Evolutionary conservation across 495 filamentous ascomycete genomes (phyloP).

Genomic region (Penicillium cinerascens): DNA sequence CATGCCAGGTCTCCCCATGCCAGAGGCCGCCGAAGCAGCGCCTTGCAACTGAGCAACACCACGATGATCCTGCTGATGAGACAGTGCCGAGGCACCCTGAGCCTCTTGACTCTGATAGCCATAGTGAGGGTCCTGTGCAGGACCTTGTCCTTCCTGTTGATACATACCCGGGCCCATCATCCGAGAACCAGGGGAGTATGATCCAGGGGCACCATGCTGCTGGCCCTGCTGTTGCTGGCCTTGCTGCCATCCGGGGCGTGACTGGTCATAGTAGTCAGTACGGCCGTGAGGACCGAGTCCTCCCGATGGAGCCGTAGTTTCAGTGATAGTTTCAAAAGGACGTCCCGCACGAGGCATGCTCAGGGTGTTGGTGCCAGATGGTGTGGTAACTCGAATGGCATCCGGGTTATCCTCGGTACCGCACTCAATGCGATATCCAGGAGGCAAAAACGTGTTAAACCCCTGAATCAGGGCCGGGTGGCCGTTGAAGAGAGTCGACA

Average conservation of each 20-base stretch:
- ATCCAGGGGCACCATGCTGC: conserved; percentile 37
- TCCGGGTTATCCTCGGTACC: conserved; percentile 88
- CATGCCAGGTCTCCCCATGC: conserved; percentile 38
- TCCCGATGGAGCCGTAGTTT: conserved; percentile 32
- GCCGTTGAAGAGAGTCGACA: conserved; percentile 94
- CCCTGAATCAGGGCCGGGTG: conserved; percentile 96
- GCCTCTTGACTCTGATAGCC: conserved; percentile 48
- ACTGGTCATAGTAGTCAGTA: conserved; percentile 47
- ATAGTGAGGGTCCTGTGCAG: conserved; percentile 41
- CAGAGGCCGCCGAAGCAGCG: conserved; percentile 62
- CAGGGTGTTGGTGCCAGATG: conserved; percentile 72
- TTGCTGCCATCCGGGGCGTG: conserved; percentile 47
- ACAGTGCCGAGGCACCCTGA: conserved; percentile 49
- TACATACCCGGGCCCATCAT: conserved; percentile 41
- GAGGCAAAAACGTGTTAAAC: conserved; percentile 97
- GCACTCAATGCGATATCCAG: conserved; percentile 96
- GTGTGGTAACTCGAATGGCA: conserved; percentile 93
- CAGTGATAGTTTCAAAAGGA: conserved; percentile 39
- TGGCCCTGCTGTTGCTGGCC: conserved; percentile 45
- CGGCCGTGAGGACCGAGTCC: conserved; percentile 35
- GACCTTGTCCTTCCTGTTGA: conserved; percentile 36
- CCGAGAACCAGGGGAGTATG: conserved; percentile 45
- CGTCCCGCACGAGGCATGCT: conserved; percentile 54
- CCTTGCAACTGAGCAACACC: conserved; percentile 78
- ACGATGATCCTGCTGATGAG: conserved; percentile 76